phyloP scores from a whole-genome alignment of 345 rosid genomes.

The Euclidium syriacum region DNA sequence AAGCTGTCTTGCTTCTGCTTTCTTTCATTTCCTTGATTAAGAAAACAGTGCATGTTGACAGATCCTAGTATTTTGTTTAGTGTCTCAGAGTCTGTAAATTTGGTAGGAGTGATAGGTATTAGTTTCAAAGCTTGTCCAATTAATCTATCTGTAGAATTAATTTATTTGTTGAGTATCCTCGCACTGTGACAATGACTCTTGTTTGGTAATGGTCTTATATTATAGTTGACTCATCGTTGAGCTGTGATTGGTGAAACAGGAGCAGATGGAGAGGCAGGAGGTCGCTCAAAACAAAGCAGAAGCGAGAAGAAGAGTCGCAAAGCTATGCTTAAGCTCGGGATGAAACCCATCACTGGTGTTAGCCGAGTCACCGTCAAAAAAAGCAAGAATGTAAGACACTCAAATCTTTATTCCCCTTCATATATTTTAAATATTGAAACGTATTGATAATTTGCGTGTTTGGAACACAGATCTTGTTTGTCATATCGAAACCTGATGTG shows the following conservation, averaged over 20 bases:
- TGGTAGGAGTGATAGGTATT: background rate
- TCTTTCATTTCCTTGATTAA: background rate
- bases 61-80: background rate
- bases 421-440: background rate
- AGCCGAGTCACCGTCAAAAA: conserved; percentile 86
- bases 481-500: conserved; percentile 88
- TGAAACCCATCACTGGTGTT: conserved; percentile 82
- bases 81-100: background rate
- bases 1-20: background rate
- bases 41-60: background rate
- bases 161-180: background rate
- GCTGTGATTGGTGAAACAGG: conserved; percentile 10
- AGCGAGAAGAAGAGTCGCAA: conserved; percentile 95
- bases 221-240: background rate
- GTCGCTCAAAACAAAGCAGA: conserved; percentile 80
- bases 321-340: conserved; percentile 89
- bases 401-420: background rate
- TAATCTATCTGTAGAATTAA: background rate
- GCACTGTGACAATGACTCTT: background rate
- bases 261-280: conserved; percentile 57
- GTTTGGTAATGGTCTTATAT: background rate
- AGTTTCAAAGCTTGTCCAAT: background rate
- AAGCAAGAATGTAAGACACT: conserved; percentile 60
- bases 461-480: conserved; percentile 57
- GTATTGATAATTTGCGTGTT: background rate